Conservation (phyloP, 352 stramenopile genomes). For the Pythium oligandrum region DNA sequence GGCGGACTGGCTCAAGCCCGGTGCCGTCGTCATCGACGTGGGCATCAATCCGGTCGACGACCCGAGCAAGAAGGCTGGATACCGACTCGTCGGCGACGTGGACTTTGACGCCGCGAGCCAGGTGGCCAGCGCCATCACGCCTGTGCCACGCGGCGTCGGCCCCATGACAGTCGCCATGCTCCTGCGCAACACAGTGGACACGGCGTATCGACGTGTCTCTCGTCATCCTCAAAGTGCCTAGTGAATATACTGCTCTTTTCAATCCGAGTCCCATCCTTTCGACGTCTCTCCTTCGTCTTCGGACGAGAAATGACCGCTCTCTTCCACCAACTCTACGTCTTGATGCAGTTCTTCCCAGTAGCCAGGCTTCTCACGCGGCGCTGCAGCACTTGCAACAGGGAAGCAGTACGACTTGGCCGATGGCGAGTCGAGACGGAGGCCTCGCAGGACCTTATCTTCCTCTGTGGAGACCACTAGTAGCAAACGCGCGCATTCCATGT, state of each 20-base stretch:
- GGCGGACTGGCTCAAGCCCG: conserved; percentile 95
- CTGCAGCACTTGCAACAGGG: not conserved
- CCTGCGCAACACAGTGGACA: conserved; percentile 78
- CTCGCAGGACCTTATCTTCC: not conserved
- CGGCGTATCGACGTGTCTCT: conserved; percentile 25
- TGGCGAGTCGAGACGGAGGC: conserved; percentile 2
- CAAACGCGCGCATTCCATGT: conserved; percentile 43
- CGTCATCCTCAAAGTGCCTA: conserved; percentile 1
- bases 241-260: not conserved
- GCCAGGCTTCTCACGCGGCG: not conserved
- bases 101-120: conserved; percentile 85
- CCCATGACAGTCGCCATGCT: conserved; percentile 98
- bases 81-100: conserved; percentile 97
- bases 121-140: conserved; percentile 94
- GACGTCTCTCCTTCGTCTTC: conserved; percentile 37
- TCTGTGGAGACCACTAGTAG: conserved; percentile 20
- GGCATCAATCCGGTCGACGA: conserved; percentile 97
- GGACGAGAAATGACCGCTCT: conserved; percentile 65
- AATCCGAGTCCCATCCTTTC: not conserved
- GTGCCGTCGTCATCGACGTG: conserved; percentile 97
- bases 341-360: conserved; percentile 74
- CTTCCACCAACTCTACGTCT: conserved; percentile 69
- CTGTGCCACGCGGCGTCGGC: conserved; percentile 94
- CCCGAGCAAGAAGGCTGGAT: conserved; percentile 64
- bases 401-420: conserved; percentile 25